phyloP scores from a whole-genome alignment of 495 filamentous ascomycete species.

The Annulohypoxylon stygium region DNA sequence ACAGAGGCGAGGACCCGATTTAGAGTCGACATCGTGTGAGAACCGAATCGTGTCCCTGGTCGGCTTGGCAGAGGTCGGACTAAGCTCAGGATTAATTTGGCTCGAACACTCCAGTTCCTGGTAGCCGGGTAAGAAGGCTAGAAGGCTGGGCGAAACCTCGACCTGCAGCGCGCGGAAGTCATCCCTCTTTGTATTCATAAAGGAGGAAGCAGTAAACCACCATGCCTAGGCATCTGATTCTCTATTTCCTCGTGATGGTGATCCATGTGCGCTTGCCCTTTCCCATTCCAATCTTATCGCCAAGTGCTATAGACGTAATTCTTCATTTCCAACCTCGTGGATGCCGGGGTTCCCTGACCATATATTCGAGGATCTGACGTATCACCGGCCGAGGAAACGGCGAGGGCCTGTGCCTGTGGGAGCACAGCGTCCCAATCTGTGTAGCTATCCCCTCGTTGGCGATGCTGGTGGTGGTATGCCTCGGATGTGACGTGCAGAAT shows the following conservation, averaged over 20 bases:
- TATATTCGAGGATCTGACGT: conserved; percentile 11
- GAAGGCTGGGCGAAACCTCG: conserved; percentile 12
- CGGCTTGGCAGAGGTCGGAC: conserved; percentile 24
- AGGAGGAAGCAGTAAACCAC: conserved; percentile 8
- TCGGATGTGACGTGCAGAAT: conserved; percentile 39
- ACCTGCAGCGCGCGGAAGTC: conserved; percentile 27
- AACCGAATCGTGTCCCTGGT: background rate
- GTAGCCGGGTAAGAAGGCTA: conserved; percentile 6
- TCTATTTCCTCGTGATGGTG: conserved; percentile 36
- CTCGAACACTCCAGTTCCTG: conserved; percentile 14
- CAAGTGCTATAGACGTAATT: conserved; percentile 2
- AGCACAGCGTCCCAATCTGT: background rate
- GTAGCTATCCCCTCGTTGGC: conserved; percentile 5
- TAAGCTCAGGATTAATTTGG: conserved; percentile 29
- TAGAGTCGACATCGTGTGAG: conserved; percentile 42
- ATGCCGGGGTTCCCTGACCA: conserved; percentile 23
- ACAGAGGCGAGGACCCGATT: conserved; percentile 26
- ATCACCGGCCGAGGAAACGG: conserved; percentile 18
- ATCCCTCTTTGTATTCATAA: conserved; percentile 29
- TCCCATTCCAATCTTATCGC: conserved; percentile 23
- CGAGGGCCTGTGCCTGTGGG: conserved; percentile 4
- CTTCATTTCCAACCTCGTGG: conserved; percentile 29
- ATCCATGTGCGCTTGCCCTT: conserved; percentile 15
- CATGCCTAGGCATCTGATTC: conserved; percentile 3
- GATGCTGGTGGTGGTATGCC: conserved; percentile 32